Percentiles rank a stretch among this genome's conserved stretches.
These are phyloP conservation scores for Chytridiales sp. DNA, from an alignment of 371 early-diverging fungal species.

Conservation along the genomic window DNA sequence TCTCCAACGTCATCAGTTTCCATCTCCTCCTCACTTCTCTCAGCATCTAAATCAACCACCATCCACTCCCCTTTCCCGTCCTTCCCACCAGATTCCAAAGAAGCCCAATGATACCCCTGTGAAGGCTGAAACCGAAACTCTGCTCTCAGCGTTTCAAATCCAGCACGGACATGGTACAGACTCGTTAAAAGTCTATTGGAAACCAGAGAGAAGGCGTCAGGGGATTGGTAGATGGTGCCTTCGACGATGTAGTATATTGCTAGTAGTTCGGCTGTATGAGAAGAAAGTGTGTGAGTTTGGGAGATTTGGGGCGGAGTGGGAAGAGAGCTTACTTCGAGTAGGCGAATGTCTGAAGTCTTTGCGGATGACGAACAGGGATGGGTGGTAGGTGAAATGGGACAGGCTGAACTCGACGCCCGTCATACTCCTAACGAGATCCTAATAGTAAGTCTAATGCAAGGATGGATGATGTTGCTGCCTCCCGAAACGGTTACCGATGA, in stretches of 20 bases:
- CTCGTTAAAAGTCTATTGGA: conserved; percentile 72
- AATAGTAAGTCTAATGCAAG: neutral
- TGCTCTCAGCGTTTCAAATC: conserved; percentile 11
- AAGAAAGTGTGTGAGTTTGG: neutral
- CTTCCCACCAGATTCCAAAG: conserved; percentile 1
- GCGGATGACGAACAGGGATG: conserved; percentile 77
- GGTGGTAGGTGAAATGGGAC: conserved; percentile 65
- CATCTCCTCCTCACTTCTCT: conserved; percentile 5
- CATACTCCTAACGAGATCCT: conserved; percentile 64
- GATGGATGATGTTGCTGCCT: neutral
- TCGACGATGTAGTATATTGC: conserved; percentile 86
- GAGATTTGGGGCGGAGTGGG: neutral
- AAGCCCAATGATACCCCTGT: conserved; percentile 13
- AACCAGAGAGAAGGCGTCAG: conserved; percentile 77
- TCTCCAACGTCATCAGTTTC: conserved; percentile 7
- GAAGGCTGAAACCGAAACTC: conserved; percentile 20
- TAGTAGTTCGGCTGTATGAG: conserved; percentile 43
- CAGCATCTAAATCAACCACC: neutral
- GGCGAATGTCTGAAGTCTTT: conserved; percentile 72
- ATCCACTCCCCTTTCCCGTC: neutral
- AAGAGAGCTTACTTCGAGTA: conserved; percentile 51
- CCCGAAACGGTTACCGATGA: conserved; percentile 47
- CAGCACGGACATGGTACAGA: conserved; percentile 20
- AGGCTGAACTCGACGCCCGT: conserved; percentile 86
- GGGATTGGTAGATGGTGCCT: conserved; percentile 91